These are phyloP conservation scores for Coriaria nepalensis DNA, from an alignment of 306 rosid genomes.

Conservation along the genomic window DNA sequence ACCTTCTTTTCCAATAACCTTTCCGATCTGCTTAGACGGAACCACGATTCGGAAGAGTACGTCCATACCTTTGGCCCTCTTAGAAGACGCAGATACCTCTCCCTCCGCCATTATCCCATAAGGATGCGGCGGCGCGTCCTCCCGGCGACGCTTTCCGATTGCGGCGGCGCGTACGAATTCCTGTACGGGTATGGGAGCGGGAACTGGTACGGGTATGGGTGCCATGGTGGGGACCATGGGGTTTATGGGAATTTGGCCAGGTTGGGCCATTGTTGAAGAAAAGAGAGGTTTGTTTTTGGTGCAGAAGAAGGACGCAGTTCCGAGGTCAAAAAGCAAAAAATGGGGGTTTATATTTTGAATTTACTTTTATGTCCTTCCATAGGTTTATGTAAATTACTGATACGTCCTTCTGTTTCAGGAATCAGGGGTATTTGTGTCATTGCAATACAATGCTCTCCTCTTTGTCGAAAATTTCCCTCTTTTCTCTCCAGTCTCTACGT, in stretches of 20 bases:
- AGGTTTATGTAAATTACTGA: too few relatives aligned
- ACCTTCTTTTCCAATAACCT: constrained; percentile 90
- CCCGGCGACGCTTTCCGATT: constrained; percentile 63
- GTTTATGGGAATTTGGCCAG: constrained; percentile 43
- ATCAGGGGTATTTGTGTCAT: too few relatives aligned
- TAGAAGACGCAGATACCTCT: constrained; percentile 42
- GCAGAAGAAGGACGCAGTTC: too few relatives aligned
- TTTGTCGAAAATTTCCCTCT: too few relatives aligned
- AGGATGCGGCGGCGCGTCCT: constrained; percentile 33
- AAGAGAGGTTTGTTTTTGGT: too few relatives aligned
- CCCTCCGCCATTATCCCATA: constrained; percentile 5
- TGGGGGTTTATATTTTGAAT: too few relatives aligned
- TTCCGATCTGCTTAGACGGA: constrained; percentile 89
- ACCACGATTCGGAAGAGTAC: constrained; percentile 72
- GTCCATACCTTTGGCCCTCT: constrained; percentile 49
- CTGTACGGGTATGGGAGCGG: constrained; percentile 22
- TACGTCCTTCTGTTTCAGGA: too few relatives aligned
- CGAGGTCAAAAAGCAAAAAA: too few relatives aligned
- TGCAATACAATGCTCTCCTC: too few relatives aligned
- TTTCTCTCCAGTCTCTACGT: too few relatives aligned
- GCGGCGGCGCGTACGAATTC: constrained; percentile 11
- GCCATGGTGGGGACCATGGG: constrained; percentile 33
- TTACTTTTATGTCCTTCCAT: too few relatives aligned
- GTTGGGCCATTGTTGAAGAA: constrained; percentile 42
- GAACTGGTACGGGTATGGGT: constrained; percentile 10